Conservation (phyloP, 768 basidiomycete genomes). For the Leccinum boreale region DNA sequence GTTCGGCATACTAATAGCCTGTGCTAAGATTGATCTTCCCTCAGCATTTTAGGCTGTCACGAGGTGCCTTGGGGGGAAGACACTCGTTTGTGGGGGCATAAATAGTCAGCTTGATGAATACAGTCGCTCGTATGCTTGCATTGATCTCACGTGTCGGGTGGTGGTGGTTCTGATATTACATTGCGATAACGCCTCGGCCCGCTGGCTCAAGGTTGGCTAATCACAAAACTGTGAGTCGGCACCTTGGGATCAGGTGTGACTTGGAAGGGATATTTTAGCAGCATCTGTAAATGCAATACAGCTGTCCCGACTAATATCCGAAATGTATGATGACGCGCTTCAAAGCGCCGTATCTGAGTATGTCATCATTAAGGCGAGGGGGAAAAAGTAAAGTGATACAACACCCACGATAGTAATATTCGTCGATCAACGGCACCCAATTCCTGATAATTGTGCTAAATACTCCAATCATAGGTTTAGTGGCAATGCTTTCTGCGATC, state of each 20-base stretch:
- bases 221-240: neutral
- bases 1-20: slow-evolving; percentile 8
- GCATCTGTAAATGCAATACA: neutral
- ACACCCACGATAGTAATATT: slow-evolving; percentile 86
- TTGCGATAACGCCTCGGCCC: neutral
- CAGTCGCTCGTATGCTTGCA: neutral
- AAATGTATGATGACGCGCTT: slow-evolving; percentile 11
- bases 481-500: slow-evolving; percentile 52
- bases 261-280: neutral
- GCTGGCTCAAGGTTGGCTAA: neutral
- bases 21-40: slow-evolving; percentile 37
- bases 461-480: slow-evolving; percentile 63
- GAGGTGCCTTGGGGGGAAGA: slow-evolving; percentile 45
- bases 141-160: neutral
- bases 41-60: slow-evolving; percentile 46
- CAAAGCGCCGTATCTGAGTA: slow-evolving; percentile 44
- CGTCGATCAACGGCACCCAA: slow-evolving; percentile 87
- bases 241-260: neutral
- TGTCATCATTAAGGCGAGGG: slow-evolving; percentile 1
- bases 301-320: neutral
- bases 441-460: slow-evolving; percentile 70
- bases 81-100: neutral
- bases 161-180: neutral
- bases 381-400: neutral
- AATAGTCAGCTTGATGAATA: neutral